Conservation (phyloP, 2,329 filamentous ascomycete species). For the Aspergillus novoparasiticus region DNA sequence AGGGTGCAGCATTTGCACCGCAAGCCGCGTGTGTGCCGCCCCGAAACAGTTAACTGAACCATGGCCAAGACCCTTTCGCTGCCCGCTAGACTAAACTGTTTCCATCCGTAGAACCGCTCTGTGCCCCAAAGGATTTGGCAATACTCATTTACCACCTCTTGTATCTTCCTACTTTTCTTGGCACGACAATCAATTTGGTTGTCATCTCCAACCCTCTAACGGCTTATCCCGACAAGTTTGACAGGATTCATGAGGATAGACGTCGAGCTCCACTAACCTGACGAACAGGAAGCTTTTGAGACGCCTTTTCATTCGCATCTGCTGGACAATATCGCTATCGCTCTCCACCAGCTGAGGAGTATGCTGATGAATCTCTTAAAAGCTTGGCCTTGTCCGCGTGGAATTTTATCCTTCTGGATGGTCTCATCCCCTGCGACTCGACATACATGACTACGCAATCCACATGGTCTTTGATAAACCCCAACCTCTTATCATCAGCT, state of each 20-base stretch:
- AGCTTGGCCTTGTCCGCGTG: conserved; percentile 20
- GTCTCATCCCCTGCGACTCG: conserved; percentile 2
- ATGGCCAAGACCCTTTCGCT: conserved; percentile 33
- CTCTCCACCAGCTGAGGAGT: conserved; percentile 17
- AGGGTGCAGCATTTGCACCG: conserved; percentile 30
- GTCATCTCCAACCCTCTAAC: conserved; percentile 1
- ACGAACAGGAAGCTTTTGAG: background rate
- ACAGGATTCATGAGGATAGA: background rate
- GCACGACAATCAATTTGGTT: background rate
- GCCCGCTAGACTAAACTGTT: conserved; percentile 8
- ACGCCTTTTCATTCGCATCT: background rate
- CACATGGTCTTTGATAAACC: background rate
- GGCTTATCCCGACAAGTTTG: conserved; percentile 8
- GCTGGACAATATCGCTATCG: background rate
- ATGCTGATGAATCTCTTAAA: conserved; percentile 19
- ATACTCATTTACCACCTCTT: background rate
- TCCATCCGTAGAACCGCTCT: conserved; percentile 1
- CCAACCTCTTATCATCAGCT: conserved; percentile 6
- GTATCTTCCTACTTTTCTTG: background rate
- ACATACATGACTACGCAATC: conserved; percentile 13
- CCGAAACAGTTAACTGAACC: conserved; percentile 31
- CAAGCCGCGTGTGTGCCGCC: conserved; percentile 41
- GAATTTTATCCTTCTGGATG: conserved; percentile 5
- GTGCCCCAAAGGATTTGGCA: conserved; percentile 4
- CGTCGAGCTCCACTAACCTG: background rate